These are phyloP conservation scores for Tritrichomonas foetus DNA, from an alignment of 208 protist species.

Conservation along the genomic window DNA sequence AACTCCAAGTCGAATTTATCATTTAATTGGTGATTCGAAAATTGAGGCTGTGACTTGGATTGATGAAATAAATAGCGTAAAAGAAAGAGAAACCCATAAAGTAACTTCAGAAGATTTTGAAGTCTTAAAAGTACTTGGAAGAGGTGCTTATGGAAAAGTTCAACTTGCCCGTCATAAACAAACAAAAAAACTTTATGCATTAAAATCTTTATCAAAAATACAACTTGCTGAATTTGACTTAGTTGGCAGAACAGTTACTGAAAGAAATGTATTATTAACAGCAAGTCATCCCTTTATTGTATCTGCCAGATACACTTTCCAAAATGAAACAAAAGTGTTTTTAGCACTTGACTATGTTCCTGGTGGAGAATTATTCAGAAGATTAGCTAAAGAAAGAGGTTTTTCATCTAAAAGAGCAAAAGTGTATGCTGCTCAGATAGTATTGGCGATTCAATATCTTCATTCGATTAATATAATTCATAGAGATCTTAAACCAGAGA, in stretches of 20 bases:
- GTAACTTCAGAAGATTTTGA: conserved; percentile 61
- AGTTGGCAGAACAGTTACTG: background rate
- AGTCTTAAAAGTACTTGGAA: conserved; percentile 65
- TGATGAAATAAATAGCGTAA: background rate
- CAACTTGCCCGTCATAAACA: conserved; percentile 57
- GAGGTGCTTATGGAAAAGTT: conserved; percentile 68
- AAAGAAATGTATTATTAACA: conserved; percentile 11
- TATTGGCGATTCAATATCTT: conserved; percentile 56
- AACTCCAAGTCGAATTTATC: background rate
- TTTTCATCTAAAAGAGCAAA: conserved; percentile 25
- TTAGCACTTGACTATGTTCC: conserved; percentile 62
- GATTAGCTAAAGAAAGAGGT: conserved; percentile 43
- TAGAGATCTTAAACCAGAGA: conserved; percentile 65
- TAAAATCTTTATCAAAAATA: conserved; percentile 53
- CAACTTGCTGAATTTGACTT: background rate
- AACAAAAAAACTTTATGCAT: conserved; percentile 59
- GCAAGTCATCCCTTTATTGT: conserved; percentile 37
- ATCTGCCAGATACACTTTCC: conserved; percentile 52
- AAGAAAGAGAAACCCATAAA: background rate
- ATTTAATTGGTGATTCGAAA: background rate
- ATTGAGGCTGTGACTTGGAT: background rate
- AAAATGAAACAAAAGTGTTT: conserved; percentile 62
- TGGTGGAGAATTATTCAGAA: conserved; percentile 69
- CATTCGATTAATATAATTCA: conserved; percentile 59
- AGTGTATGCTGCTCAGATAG: conserved; percentile 48